These are phyloP conservation scores for Thuidium tamariscinum DNA, from an alignment of 225 moss, liverwort and hornwort genomes.

Conservation along the genomic window DNA sequence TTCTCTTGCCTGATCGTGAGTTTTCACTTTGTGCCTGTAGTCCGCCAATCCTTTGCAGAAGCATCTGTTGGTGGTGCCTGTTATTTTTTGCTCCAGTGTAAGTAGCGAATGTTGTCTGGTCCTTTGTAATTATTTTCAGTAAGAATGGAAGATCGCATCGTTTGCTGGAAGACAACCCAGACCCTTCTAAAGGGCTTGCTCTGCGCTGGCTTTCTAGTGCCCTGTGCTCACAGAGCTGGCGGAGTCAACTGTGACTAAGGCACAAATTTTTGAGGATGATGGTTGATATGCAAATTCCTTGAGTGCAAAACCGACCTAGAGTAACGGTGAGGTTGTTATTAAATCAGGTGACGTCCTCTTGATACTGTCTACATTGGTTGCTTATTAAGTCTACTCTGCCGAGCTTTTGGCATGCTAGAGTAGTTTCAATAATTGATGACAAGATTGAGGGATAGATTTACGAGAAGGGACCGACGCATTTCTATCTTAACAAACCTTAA, in stretches of 20 bases:
- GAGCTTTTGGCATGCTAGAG: background rate
- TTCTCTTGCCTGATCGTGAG: background rate
- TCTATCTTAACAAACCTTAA: background rate
- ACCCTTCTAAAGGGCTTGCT: background rate
- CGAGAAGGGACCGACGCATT: background rate
- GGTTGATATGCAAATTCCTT: background rate
- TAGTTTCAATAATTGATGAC: background rate
- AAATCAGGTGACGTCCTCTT: background rate
- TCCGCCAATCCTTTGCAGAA: background rate
- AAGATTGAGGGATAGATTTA: background rate
- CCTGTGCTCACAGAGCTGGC: constrained; percentile 3
- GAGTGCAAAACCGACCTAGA: background rate
- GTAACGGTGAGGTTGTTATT: background rate
- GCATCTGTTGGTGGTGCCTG: background rate
- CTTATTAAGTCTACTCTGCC: background rate
- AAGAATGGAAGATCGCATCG: background rate
- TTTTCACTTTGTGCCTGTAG: background rate
- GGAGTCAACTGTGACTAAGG: constrained; percentile 9
- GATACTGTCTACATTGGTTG: background rate
- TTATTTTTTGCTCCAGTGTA: background rate
- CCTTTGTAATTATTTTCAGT: background rate
- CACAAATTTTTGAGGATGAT: constrained; percentile 14
- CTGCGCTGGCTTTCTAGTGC: background rate
- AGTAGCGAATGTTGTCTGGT: background rate
- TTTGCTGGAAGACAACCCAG: background rate